A percentile compares a stretch with the other conserved stretches of the same genome.
These are phyloP conservation scores for Talaromyces sp. DNA, from an alignment of 2,329 filamentous ascomycete species.

Conservation along the genomic window DNA sequence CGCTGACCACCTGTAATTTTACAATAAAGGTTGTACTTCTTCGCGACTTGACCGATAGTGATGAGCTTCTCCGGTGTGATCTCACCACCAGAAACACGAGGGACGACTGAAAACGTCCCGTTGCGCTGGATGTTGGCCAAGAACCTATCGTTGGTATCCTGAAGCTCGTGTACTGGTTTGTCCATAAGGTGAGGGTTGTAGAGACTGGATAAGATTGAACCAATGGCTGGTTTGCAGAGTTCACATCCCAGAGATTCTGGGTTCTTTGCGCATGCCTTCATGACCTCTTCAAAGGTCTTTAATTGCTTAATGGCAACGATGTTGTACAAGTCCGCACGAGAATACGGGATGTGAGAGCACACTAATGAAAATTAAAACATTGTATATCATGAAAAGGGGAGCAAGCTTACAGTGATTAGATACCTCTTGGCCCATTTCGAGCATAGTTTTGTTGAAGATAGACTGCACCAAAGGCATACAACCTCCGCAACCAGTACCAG, in stretches of 20 bases:
- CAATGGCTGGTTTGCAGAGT: conserved; percentile 78
- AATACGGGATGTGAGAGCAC: conserved; percentile 79
- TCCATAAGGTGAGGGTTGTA: conserved; percentile 84
- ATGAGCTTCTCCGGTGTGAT: conserved; percentile 85
- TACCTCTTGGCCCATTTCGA: conserved; percentile 78
- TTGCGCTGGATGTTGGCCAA: conserved; percentile 88
- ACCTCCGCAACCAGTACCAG: conserved; percentile 84
- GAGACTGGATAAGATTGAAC: conserved; percentile 73
- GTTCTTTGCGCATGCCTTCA: conserved; percentile 72
- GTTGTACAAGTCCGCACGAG: conserved; percentile 83
- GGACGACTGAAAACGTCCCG: conserved; percentile 84
- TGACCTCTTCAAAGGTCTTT: conserved; percentile 68
- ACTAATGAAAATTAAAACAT: conserved; percentile 39
- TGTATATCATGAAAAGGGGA: neutral
- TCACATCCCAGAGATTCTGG: conserved; percentile 75
- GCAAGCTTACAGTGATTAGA: conserved; percentile 62
- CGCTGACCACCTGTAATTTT: conserved; percentile 91
- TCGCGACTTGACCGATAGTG: conserved; percentile 76
- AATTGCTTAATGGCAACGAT: conserved; percentile 79
- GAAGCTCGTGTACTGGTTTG: conserved; percentile 65
- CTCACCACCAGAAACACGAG: conserved; percentile 77
- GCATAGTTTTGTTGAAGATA: conserved; percentile 88
- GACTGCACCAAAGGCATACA: conserved; percentile 84
- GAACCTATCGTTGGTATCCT: conserved; percentile 88
- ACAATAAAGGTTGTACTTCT: conserved; percentile 78